A percentile compares a stretch with the other conserved stretches of the same genome.
Conservation (phyloP, 805 yeast species). For the Starmerella vitae region DNA sequence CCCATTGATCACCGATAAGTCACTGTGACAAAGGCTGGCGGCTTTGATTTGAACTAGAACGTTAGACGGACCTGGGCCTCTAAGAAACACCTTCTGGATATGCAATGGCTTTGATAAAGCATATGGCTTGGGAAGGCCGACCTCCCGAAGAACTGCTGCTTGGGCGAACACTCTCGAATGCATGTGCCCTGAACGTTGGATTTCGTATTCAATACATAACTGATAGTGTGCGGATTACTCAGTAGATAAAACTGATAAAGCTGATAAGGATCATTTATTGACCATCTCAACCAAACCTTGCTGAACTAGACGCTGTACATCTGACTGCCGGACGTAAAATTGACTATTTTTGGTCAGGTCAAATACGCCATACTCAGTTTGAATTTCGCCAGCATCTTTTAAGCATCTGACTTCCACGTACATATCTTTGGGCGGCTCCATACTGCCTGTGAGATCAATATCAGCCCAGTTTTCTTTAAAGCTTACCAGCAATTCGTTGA, state of each 20-base stretch:
- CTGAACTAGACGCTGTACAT: conserved; percentile 84
- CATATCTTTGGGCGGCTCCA: conserved; percentile 81
- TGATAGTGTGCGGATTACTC: no score
- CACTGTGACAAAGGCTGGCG: conserved; percentile 97
- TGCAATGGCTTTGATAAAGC: conserved; percentile 39
- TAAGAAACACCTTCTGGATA: conserved; percentile 77
- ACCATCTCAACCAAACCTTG: conserved; percentile 83
- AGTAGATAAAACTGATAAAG: no score
- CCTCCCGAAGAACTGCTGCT: conserved; percentile 15
- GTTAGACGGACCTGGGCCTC: conserved; percentile 90
- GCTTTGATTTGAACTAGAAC: conserved; percentile 76
- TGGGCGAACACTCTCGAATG: no score
- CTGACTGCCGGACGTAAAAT: conserved; percentile 84
- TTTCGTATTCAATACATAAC: no score
- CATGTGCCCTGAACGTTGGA: no score
- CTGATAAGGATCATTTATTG: conserved; percentile 20
- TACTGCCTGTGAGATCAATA: conserved; percentile 73
- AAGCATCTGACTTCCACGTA: conserved; percentile 89
- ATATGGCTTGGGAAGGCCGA: conserved; percentile 17
- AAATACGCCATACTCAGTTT: conserved; percentile 89
- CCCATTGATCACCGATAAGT: conserved; percentile 91
- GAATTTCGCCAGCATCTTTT: conserved; percentile 92
- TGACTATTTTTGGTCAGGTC: conserved; percentile 87
- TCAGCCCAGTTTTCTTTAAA: conserved; percentile 71
- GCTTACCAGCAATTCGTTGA: conserved; percentile 56